A percentile compares a stretch with the other conserved stretches of the same genome.
Evolutionary conservation across 23 red algal genomes (phyloP).

Genomic region (Chondrus crispus): DNA sequence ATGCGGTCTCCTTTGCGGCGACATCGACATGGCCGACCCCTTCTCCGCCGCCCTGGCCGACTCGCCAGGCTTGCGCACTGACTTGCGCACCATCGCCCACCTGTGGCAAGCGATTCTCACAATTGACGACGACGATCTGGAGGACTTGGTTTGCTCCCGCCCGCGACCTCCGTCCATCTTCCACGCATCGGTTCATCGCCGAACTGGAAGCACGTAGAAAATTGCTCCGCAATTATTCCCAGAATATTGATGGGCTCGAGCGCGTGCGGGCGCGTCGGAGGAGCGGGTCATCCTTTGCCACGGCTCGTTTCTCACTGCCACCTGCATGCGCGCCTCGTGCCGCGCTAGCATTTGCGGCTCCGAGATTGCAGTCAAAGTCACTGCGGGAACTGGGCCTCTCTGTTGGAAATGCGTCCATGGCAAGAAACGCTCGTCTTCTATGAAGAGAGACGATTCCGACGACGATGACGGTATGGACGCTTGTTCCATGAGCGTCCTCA

Average conservation of each 20-base stretch:
- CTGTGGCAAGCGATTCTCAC: neutral
- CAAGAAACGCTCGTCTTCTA: neutral
- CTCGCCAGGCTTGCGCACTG: neutral
- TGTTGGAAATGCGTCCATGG: constrained; percentile 62
- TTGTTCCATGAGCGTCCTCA: constrained; percentile 44
- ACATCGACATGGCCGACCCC: neutral
- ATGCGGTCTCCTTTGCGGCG: too few species aligned
- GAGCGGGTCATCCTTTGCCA: constrained; percentile 71
- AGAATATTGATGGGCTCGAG: constrained; percentile 99
- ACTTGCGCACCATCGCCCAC: neutral
- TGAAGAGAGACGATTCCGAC: constrained; percentile 13
- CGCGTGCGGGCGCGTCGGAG: constrained; percentile 56
- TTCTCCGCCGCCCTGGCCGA: neutral
- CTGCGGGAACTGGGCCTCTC: constrained; percentile 12
- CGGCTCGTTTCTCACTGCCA: constrained; percentile 77
- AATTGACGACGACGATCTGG: constrained; percentile 28
- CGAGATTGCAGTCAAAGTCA: constrained; percentile 22
- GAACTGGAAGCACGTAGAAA: constrained; percentile 59
- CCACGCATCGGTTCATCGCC: constrained; percentile 73
- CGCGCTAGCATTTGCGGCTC: neutral
- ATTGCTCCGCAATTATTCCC: constrained; percentile 85
- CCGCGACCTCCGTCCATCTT: constrained; percentile 39
- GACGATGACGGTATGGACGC: constrained; percentile 3
- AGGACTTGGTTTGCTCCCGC: constrained; percentile 2
- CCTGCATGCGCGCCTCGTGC: constrained; percentile 62